Evolutionary conservation across 1,284 basidiomycete species (phyloP).

Genomic region (Trametes versicolor): DNA sequence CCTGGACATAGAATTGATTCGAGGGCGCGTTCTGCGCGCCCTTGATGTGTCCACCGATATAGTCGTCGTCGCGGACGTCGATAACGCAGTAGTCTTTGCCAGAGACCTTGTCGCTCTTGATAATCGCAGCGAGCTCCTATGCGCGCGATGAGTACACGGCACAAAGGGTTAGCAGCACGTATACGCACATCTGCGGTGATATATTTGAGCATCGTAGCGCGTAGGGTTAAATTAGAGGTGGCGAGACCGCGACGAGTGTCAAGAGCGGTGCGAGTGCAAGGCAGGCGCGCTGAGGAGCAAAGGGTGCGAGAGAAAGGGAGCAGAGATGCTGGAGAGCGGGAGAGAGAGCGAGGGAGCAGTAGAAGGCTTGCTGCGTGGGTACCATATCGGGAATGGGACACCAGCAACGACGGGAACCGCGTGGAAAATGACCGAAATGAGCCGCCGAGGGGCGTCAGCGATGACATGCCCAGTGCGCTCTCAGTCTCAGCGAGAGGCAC

Average conservation of each 20-base stretch:
- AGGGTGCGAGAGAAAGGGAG: not conserved
- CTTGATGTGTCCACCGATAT: slow-evolving; percentile 78
- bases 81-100: slow-evolving; percentile 76
- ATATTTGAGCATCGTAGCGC: slow-evolving; percentile 40
- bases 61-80: slow-evolving; percentile 84
- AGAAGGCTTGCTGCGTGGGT: slow-evolving; percentile 18
- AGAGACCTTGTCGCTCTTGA: slow-evolving; percentile 67
- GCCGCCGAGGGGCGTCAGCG: not conserved
- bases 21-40: slow-evolving; percentile 71
- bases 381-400: slow-evolving; percentile 28
- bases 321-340: slow-evolving; percentile 21
- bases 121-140: slow-evolving; percentile 73
- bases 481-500: not conserved
- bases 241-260: slow-evolving; percentile 1
- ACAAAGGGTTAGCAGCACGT: not conserved
- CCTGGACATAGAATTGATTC: slow-evolving; percentile 59
- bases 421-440: slow-evolving; percentile 16
- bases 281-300: not conserved
- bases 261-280: not conserved
- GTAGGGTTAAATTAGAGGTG: slow-evolving; percentile 10
- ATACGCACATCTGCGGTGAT: slow-evolving; percentile 44
- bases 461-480: not conserved
- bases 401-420: slow-evolving; percentile 28
- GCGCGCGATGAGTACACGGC: not conserved
- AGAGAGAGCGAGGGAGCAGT: slow-evolving; percentile 22